These are phyloP conservation scores for Adansonia rubrostipa DNA, from an alignment of 441 rosid species.

Conservation along the genomic window DNA sequence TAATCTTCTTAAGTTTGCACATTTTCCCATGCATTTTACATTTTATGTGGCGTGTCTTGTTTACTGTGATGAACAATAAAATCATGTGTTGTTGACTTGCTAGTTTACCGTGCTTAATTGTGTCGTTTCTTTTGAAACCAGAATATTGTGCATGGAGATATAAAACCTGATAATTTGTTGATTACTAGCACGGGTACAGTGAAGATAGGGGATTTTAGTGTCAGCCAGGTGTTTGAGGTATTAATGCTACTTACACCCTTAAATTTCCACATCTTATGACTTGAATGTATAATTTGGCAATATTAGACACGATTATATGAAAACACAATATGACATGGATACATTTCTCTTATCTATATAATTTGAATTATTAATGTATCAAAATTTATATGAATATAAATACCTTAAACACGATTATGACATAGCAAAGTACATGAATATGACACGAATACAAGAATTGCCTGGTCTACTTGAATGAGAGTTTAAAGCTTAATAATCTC, in stretches of 20 bases:
- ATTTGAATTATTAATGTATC: too few species aligned
- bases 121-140: slow-evolving; percentile 35
- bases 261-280: background rate
- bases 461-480: background rate
- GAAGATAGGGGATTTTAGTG: slow-evolving; percentile 97
- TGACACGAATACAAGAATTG: too few species aligned
- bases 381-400: too few species aligned
- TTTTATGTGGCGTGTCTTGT: background rate
- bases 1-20: background rate
- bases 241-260: slow-evolving; percentile 24
- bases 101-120: slow-evolving; percentile 22
- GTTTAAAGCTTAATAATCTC: background rate
- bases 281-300: background rate
- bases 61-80: background rate
- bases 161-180: slow-evolving; percentile 91
- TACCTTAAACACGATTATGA: too few species aligned
- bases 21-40: background rate
- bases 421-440: too few species aligned
- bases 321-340: too few species aligned
- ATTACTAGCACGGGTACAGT: slow-evolving; percentile 73
- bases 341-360: too few species aligned
- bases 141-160: slow-evolving; percentile 95
- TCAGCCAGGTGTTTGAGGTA: slow-evolving; percentile 97
- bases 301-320: too few species aligned
- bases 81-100: background rate